Conservation (phyloP, 1,284 basidiomycete genomes). For the Austroboletus olivaceoglutinosus region DNA sequence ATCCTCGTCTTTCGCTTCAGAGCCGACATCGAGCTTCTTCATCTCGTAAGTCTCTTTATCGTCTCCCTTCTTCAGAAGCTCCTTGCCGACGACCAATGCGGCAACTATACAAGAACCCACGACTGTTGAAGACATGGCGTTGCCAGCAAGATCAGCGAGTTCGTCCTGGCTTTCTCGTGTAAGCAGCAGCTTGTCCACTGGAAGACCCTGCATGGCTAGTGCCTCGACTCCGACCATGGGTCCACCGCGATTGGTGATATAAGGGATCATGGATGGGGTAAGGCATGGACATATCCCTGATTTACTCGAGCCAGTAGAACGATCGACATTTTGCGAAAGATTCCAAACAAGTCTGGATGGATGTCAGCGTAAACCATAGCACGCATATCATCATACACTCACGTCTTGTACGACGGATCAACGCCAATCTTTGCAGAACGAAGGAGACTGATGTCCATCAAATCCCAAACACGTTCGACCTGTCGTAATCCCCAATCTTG, state of each 20-base stretch:
- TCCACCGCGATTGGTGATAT: constrained; percentile 94
- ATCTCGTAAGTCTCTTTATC: constrained; percentile 63
- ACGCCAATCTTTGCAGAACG: constrained; percentile 79
- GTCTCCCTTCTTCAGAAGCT: constrained; percentile 62
- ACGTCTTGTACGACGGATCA: constrained; percentile 88
- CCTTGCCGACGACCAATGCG: constrained; percentile 68
- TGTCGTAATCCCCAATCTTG: constrained; percentile 89
- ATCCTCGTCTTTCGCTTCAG: constrained; percentile 38
- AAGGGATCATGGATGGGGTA: constrained; percentile 95
- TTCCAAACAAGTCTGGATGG: constrained; percentile 82
- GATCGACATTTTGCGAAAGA: constrained; percentile 94
- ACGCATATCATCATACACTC: constrained; percentile 28
- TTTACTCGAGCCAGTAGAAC: constrained; percentile 78
- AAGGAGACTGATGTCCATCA: constrained; percentile 88
- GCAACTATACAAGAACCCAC: constrained; percentile 89
- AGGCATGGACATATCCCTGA: constrained; percentile 89
- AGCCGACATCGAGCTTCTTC: constrained; percentile 46
- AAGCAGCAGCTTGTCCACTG: constrained; percentile 86
- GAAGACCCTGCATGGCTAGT: constrained; percentile 89
- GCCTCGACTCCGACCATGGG: constrained; percentile 94
- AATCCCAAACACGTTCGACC: constrained; percentile 92
- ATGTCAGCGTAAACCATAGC: constrained; percentile 17
- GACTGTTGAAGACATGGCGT: constrained; percentile 96
- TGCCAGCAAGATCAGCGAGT: constrained; percentile 91
- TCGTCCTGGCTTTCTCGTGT: constrained; percentile 94